A percentile compares a stretch with the other conserved stretches of the same genome.
Conservation (phyloP, 2,329 filamentous ascomycete genomes). For the Moelleriella libera region DNA sequence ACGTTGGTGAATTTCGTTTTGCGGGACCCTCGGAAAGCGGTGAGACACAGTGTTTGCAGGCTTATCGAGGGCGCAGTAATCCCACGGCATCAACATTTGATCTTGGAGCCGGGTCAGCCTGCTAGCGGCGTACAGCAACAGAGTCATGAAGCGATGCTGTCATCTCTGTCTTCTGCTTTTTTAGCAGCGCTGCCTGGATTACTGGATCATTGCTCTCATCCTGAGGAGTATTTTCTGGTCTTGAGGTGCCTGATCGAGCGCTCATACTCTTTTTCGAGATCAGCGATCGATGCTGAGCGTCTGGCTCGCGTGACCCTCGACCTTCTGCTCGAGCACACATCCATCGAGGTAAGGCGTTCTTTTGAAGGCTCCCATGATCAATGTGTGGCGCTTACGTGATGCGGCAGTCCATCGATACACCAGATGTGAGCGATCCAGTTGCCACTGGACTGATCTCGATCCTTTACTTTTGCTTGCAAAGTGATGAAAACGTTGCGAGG, state of each 20-base stretch:
- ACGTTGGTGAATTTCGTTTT: constrained; percentile 13
- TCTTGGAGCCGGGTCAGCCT: not conserved
- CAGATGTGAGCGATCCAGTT: constrained; percentile 12
- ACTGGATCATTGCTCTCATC: constrained; percentile 16
- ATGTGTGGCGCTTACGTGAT: not conserved
- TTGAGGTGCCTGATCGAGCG: constrained; percentile 9
- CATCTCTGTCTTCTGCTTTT: constrained; percentile 17
- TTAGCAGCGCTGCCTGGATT: constrained; percentile 19
- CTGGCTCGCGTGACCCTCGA: constrained; percentile 16
- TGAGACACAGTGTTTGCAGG: constrained; percentile 17
- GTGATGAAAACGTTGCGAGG: constrained; percentile 11
- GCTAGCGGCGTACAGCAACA: not conserved
- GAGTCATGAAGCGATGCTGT: constrained; percentile 5
- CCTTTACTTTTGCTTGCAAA: constrained; percentile 15
- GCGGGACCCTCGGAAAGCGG: constrained; percentile 10
- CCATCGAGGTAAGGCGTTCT: constrained; percentile 21
- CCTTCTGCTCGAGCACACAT: constrained; percentile 23
- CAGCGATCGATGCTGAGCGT: constrained; percentile 14
- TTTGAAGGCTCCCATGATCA: not conserved
- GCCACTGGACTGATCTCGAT: constrained; percentile 15
- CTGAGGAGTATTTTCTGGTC: constrained; percentile 31
- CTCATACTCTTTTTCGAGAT: constrained; percentile 5
- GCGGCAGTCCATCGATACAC: constrained; percentile 13
- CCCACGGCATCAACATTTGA: constrained; percentile 3
- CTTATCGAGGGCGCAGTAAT: constrained; percentile 17